Conservation (phyloP, 768 basidiomycete genomes). For the Suillus subalutaceus region DNA sequence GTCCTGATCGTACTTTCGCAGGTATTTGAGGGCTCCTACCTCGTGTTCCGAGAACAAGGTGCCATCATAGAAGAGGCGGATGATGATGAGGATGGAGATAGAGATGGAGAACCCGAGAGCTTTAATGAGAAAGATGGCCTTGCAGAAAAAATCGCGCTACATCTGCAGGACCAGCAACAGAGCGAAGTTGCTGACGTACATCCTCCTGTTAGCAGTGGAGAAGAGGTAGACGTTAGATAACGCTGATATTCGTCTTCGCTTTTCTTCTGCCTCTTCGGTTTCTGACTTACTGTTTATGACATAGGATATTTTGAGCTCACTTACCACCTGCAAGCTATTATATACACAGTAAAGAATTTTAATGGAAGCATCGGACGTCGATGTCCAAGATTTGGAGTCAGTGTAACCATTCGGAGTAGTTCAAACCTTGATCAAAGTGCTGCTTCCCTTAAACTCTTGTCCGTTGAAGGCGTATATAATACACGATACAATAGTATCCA, state of each 20-base stretch:
- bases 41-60: constrained; percentile 61
- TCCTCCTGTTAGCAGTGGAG: background rate
- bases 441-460: background rate
- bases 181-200: background rate
- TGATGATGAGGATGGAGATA: constrained; percentile 38
- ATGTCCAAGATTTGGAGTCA: background rate
- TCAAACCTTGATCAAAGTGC: too few species aligned
- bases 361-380: background rate
- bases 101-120: constrained; percentile 19
- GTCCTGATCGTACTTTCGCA: constrained; percentile 21
- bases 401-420: background rate
- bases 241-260: background rate
- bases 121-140: constrained; percentile 51
- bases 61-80: constrained; percentile 68
- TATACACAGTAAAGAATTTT: background rate
- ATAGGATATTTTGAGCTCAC: background rate
- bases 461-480: background rate
- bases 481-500: background rate
- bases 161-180: constrained; percentile 14
- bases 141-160: constrained; percentile 41
- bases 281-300: background rate
- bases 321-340: background rate
- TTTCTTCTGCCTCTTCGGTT: background rate
- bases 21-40: constrained; percentile 64
- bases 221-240: background rate